These are phyloP conservation scores for Pseudogymnoascus sp. DNA, from an alignment of 2,329 filamentous ascomycete genomes.

Conservation along the genomic window DNA sequence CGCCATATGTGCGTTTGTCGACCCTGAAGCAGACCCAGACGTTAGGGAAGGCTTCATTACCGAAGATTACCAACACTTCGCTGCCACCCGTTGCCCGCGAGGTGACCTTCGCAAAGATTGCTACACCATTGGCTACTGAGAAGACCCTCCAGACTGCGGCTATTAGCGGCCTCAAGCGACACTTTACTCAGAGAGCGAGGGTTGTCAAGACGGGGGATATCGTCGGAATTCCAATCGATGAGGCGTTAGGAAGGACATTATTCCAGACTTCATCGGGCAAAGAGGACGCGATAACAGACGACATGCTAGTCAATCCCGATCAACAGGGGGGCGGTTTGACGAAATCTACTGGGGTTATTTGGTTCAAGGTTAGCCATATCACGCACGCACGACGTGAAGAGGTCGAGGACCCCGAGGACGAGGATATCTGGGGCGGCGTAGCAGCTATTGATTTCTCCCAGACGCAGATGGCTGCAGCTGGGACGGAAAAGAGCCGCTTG, in stretches of 20 bases:
- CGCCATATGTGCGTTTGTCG: constrained; percentile 71
- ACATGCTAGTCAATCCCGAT: constrained; percentile 45
- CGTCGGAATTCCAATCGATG: constrained; percentile 82
- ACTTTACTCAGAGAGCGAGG: constrained; percentile 77
- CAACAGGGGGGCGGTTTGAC: constrained; percentile 38
- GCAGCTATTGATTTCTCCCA: constrained; percentile 78
- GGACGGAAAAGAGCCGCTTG: constrained; percentile 73
- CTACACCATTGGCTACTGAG: constrained; percentile 82
- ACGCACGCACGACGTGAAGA: constrained; percentile 45
- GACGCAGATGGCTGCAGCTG: constrained; percentile 86
- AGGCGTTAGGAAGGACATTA: constrained; percentile 70
- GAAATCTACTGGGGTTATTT: constrained; percentile 56
- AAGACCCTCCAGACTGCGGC: constrained; percentile 76
- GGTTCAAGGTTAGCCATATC: constrained; percentile 85
- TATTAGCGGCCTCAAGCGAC: constrained; percentile 75
- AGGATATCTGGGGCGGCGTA: constrained; percentile 76
- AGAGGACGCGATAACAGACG: constrained; percentile 62
- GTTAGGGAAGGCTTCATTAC: constrained; percentile 44
- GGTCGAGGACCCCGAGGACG: constrained; percentile 47
- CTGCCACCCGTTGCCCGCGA: constrained; percentile 58
- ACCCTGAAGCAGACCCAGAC: constrained; percentile 47
- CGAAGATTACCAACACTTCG: constrained; percentile 47
- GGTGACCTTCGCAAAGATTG: constrained; percentile 80
- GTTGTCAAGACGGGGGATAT: constrained; percentile 82
- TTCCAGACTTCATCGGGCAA: constrained; percentile 58